A percentile compares a stretch with the other conserved stretches of the same genome.
These are phyloP conservation scores for Marasmius fiardii DNA, from an alignment of 1,284 basidiomycete species.

Conservation along the genomic window DNA sequence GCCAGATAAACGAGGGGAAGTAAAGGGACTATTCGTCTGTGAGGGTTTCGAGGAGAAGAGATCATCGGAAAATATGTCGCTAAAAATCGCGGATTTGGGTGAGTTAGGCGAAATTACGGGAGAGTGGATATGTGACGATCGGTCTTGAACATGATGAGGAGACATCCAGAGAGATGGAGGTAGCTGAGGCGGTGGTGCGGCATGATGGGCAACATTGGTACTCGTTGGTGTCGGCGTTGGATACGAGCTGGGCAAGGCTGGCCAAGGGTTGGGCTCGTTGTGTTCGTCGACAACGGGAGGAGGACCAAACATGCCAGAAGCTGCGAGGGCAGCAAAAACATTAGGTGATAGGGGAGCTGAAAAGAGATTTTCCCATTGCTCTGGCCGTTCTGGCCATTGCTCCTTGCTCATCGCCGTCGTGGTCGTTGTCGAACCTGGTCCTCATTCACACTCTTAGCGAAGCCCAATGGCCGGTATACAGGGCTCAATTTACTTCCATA, in stretches of 20 bases:
- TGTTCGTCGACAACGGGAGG: slow-evolving; percentile 14
- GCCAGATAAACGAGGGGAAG: slow-evolving; percentile 61
- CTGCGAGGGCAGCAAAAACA: slow-evolving; percentile 55
- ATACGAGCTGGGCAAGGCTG: slow-evolving; percentile 21
- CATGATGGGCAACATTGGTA: slow-evolving; percentile 22
- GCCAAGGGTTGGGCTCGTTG: slow-evolving; percentile 21
- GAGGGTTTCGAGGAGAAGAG: slow-evolving; percentile 48
- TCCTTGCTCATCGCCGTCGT: not conserved
- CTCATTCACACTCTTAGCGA: no score
- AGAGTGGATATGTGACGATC: slow-evolving; percentile 18
- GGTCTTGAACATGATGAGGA: slow-evolving; percentile 32
- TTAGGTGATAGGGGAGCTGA: slow-evolving; percentile 54
- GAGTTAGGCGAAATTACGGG: slow-evolving; percentile 33
- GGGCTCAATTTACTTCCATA: not conserved
- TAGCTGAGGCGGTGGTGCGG: slow-evolving; percentile 30
- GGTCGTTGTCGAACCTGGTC: not conserved
- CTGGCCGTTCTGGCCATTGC: slow-evolving; percentile 8
- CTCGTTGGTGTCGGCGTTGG: slow-evolving; percentile 14
- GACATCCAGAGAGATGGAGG: slow-evolving; percentile 84
- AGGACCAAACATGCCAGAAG: slow-evolving; percentile 50
- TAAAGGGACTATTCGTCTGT: slow-evolving; percentile 47
- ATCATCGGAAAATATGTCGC: slow-evolving; percentile 70
- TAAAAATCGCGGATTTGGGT: slow-evolving; percentile 52
- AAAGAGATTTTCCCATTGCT: slow-evolving; percentile 57
- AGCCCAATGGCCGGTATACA: not conserved